A percentile compares a stretch with the other conserved stretches of the same genome.
phyloP scores from a whole-genome alignment of 441 rosid genomes.

The Heliophila coronopifolia region DNA sequence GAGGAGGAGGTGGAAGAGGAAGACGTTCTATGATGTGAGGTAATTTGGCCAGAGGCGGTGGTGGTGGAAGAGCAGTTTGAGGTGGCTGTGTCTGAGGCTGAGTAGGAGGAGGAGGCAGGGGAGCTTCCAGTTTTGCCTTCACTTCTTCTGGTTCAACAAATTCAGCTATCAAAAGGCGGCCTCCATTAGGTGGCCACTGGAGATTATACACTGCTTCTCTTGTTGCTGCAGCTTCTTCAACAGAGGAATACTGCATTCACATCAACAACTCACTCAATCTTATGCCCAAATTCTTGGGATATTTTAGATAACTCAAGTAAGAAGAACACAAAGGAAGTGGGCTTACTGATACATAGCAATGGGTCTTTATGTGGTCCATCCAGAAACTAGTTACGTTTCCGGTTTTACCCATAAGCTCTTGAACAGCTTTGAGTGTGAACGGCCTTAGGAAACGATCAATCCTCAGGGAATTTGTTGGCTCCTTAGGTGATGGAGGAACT shows the following conservation, averaged over 20 bases:
- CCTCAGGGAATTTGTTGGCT: slow-evolving; percentile 72
- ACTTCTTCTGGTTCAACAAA: slow-evolving; percentile 85
- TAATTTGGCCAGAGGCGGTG: slow-evolving; percentile 46
- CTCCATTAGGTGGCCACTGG: slow-evolving; percentile 94
- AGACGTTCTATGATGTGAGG: slow-evolving; percentile 46
- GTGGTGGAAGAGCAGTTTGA: slow-evolving; percentile 55
- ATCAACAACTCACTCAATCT: slow-evolving; percentile 12
- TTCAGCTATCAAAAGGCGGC: slow-evolving; percentile 69
- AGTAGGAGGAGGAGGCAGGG: slow-evolving; percentile 35
- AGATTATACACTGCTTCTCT: slow-evolving; percentile 84
- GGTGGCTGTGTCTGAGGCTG: slow-evolving; percentile 54
- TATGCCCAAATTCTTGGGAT: slow-evolving; percentile 5
- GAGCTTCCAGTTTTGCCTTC: slow-evolving; percentile 55
- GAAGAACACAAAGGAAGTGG: slow-evolving; percentile 1
- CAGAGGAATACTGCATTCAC: slow-evolving; percentile 65
- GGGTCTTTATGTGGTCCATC: slow-evolving; percentile 98
- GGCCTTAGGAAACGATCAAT: slow-evolving; percentile 87
- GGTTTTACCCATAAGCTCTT: slow-evolving; percentile 82
- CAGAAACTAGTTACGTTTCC: slow-evolving; percentile 75
- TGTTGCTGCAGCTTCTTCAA: slow-evolving; percentile 76
- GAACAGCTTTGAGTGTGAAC: slow-evolving; percentile 91
- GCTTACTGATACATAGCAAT: slow-evolving; percentile 85
- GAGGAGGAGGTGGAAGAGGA: slow-evolving; percentile 58
- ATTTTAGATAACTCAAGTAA: not conserved
- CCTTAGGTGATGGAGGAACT: slow-evolving; percentile 81